Evolutionary conservation across 169 alveolate species (phyloP), one percentile per base, ranked within the genome.

Genomic region (Plasmodium gaboni): DNA sequence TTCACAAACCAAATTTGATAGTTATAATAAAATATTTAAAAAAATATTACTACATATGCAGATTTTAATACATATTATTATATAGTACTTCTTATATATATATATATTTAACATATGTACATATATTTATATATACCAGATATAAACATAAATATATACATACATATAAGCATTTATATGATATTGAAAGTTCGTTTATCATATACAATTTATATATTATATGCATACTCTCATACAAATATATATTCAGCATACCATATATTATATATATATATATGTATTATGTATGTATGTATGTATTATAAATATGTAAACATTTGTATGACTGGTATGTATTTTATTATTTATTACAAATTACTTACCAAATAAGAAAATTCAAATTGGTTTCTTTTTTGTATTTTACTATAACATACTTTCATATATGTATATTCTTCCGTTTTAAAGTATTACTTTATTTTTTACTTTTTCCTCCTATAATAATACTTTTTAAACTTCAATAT

Each of bases 361-460:
- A 76, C 89, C 89, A 76, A 76, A 76, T 64, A 44, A 57, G 76
- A 76, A 51, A 80, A 67, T 48, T 80, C 53, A 55, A 22, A 65
- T 42, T 80, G 46, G 68, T 32, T 80, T 48, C 90, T 24, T 28
- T 67, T 68, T 80, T 53, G 90, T 59, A 50, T 80, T 80, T 67
- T 80, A 80, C 55, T 57, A 51, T 80, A 80, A 68, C 90, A 80
- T 80, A 80, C 69, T 80, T 80, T 80, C 80, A 70, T 67, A 80
- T 69, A 68, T 55, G 60, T 80, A 67, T 67, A 67, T 24, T 80
- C 42, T 2, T 80, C 42, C 0, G 83, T 48, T 80, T 80, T 53
- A 67, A 65, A 80, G 83, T 26, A 78, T 50, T 60, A 46, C 74
- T 46, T 69, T 17, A 69, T 6, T 17, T 74, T 74, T 59, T 74